These are phyloP conservation scores for Ricinus communis DNA, from an alignment of 345 rosid species.

Conservation along the genomic window DNA sequence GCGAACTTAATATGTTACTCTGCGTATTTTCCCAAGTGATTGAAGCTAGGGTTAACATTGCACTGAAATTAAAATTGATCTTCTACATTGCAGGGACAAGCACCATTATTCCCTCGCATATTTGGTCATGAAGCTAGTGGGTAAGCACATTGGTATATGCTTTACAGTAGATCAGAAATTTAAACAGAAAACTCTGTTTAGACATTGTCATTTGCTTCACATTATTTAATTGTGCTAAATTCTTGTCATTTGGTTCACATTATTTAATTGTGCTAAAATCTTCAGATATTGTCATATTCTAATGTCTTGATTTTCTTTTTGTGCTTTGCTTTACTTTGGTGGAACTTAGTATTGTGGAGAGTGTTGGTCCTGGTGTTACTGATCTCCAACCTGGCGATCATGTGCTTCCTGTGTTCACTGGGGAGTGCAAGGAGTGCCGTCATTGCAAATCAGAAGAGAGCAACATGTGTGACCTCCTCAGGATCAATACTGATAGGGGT, in stretches of 20 bases:
- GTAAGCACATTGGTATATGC: conserved; percentile 42
- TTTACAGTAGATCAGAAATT: no score
- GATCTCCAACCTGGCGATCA: conserved; percentile 75
- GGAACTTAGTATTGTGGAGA: conserved; percentile 66
- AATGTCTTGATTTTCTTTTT: background rate
- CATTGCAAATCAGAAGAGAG: conserved; percentile 79
- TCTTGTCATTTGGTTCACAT: no score
- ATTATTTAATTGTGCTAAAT: no score
- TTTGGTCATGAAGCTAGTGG: conserved; percentile 88
- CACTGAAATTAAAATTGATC: background rate
- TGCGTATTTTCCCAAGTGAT: no score
- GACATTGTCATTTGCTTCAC: no score
- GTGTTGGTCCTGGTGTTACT: conserved; percentile 77
- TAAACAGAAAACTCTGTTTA: no score
- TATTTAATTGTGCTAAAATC: background rate
- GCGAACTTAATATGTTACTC: background rate
- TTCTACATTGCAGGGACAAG: conserved; percentile 55
- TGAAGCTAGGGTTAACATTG: no score
- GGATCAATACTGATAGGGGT: conserved; percentile 74
- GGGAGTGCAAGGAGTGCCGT: conserved; percentile 69
- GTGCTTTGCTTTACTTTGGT: background rate
- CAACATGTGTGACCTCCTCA: conserved; percentile 81
- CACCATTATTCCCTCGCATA: conserved; percentile 73
- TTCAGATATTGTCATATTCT: background rate
- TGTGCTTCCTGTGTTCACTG: conserved; percentile 75